A percentile compares a stretch with the other conserved stretches of the same genome.
Evolutionary conservation across 495 filamentous ascomycete species (phyloP).

Genomic region (Penicillium antarcticum): DNA sequence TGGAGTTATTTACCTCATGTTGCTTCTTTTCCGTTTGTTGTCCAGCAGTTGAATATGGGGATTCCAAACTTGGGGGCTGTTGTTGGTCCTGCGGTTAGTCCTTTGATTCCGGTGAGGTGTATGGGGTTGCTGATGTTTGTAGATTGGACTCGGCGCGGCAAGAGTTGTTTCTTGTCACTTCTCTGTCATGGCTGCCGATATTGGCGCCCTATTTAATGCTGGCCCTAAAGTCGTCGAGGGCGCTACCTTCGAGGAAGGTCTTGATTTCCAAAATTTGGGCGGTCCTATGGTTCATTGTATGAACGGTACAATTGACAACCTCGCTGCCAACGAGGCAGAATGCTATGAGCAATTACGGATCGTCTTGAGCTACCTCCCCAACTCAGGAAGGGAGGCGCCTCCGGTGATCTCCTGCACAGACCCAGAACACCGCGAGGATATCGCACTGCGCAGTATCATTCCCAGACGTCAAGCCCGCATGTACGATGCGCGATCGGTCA

Average conservation of each 20-base stretch:
- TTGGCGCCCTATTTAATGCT: conserved; percentile 60
- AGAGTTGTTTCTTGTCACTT: conserved; percentile 60
- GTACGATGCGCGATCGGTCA: conserved; percentile 57
- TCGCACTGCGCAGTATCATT: conserved; percentile 52
- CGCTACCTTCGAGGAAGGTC: conserved; percentile 58
- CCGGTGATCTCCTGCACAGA: conserved; percentile 46
- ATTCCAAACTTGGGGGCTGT: conserved; percentile 63
- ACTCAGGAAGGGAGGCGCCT: conserved; percentile 51
- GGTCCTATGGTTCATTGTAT: conserved; percentile 58
- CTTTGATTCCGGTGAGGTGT: background rate
- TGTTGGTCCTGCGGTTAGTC: conserved; percentile 52
- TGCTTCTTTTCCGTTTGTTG: conserved; percentile 44
- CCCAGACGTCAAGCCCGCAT: conserved; percentile 55
- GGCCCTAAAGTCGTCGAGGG: conserved; percentile 60
- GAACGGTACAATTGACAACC: conserved; percentile 64
- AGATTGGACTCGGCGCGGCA: conserved; percentile 61
- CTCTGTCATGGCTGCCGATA: conserved; percentile 61
- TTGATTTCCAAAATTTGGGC: conserved; percentile 54
- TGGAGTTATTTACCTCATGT: conserved; percentile 58
- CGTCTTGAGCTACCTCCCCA: conserved; percentile 54
- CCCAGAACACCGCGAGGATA: conserved; percentile 41
- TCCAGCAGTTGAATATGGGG: conserved; percentile 57
- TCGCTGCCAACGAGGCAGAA: conserved; percentile 55
- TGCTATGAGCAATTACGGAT: conserved; percentile 59
- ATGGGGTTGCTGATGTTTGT: background rate